A percentile compares a stretch with the other conserved stretches of the same genome.
These are phyloP conservation scores for Phytopythium mirpurense DNA, from an alignment of 352 stramenopile species.

Conservation along the genomic window DNA sequence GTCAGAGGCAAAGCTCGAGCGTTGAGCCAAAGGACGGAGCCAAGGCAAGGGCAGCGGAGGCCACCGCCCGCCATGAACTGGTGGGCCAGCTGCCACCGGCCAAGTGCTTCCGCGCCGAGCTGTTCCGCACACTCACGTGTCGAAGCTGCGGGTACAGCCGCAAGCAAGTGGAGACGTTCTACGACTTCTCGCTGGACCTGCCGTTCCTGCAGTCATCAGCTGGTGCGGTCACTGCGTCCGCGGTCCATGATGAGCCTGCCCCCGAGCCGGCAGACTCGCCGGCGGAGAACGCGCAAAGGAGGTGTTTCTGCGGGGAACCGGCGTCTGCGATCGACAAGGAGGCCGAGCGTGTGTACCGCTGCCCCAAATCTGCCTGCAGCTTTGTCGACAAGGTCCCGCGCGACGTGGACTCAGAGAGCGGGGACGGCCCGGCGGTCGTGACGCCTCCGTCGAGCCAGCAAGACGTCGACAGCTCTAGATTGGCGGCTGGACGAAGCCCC, in stretches of 20 bases:
- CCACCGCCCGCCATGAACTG: constrained; percentile 28
- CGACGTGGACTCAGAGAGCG: constrained; percentile 3
- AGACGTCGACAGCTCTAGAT: neutral
- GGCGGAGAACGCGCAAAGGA: constrained; percentile 14
- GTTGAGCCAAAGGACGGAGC: constrained; percentile 13
- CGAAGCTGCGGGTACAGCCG: constrained; percentile 70
- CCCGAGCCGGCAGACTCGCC: neutral
- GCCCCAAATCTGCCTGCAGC: constrained; percentile 57
- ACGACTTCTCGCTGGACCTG: constrained; percentile 84
- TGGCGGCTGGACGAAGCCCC: neutral
- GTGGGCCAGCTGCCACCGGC: constrained; percentile 56
- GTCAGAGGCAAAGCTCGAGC: neutral
- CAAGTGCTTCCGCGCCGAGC: constrained; percentile 72
- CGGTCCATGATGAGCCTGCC: constrained; percentile 4
- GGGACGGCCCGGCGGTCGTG: neutral
- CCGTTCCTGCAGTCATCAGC: constrained; percentile 29
- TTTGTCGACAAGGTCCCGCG: constrained; percentile 39
- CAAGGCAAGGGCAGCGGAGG: constrained; percentile 12
- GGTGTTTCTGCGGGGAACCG: constrained; percentile 58
- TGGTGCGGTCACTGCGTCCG: neutral
- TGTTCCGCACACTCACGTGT: constrained; percentile 77
- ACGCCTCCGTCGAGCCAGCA: constrained; percentile 4
- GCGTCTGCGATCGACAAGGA: constrained; percentile 26
- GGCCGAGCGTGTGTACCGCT: constrained; percentile 40
- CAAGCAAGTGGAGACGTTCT: constrained; percentile 76